Conservation (phyloP, 176 grass and related monocot genomes). For the Alopecurus myosuroides region DNA sequence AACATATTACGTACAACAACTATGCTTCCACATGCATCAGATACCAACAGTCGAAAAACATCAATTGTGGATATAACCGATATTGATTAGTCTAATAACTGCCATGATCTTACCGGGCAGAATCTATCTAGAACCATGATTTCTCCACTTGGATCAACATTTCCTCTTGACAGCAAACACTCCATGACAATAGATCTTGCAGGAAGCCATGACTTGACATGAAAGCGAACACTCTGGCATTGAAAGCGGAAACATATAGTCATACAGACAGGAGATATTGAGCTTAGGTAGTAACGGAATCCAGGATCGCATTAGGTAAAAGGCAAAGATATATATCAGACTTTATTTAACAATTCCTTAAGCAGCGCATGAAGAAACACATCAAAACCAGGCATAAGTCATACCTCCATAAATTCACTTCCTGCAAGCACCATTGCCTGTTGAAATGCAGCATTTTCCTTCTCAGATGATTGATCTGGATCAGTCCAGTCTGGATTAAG, state of each 20-base stretch:
- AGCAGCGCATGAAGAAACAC: neutral
- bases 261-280: neutral
- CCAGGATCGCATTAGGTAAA: neutral
- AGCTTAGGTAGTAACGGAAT: neutral
- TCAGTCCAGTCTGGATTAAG: constrained; percentile 90
- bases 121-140: constrained; percentile 88
- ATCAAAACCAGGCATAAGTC: neutral
- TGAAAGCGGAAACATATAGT: constrained; percentile 15
- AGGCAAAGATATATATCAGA: neutral
- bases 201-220: constrained; percentile 92
- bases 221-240: constrained; percentile 67
- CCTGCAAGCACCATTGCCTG: constrained; percentile 79
- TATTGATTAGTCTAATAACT: neutral
- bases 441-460: constrained; percentile 87
- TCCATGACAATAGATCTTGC: constrained; percentile 87
- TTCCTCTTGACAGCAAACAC: constrained; percentile 71
- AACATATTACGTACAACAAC: neutral
- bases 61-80: neutral
- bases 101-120: constrained; percentile 73
- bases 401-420: constrained; percentile 91
- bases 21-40: neutral
- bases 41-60: neutral
- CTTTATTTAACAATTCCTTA: neutral
- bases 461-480: constrained; percentile 87
- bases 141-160: constrained; percentile 84